Conservation (phyloP, 2,329 filamentous ascomycete species). For the Cladosporium velox region DNA sequence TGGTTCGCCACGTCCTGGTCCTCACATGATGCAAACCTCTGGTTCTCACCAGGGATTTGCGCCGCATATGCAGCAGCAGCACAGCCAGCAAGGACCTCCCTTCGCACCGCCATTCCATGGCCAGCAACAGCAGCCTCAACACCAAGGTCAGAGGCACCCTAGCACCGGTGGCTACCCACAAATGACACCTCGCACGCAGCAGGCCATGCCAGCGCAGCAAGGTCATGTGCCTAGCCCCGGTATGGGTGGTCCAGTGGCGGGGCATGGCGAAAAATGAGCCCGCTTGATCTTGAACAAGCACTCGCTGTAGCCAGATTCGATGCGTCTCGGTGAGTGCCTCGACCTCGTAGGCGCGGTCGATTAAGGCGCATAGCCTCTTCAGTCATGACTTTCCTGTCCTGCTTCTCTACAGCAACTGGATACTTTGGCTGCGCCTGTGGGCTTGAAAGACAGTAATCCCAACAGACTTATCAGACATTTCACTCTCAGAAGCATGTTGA, state of each 20-base stretch:
- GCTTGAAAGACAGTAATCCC: not conserved
- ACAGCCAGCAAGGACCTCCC: constrained; percentile 21
- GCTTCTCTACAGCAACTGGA: not conserved
- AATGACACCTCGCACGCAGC: constrained; percentile 20
- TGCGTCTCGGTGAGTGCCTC: not conserved
- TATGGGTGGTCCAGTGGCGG: constrained; percentile 13
- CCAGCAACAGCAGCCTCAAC: constrained; percentile 29
- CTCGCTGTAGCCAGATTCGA: not conserved
- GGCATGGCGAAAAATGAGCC: constrained; percentile 19
- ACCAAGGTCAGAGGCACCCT: constrained; percentile 28
- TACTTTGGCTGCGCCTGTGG: not conserved
- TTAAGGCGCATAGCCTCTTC: not conserved
- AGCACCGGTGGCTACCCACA: constrained; percentile 19
- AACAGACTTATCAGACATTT: not conserved
- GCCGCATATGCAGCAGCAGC: constrained; percentile 24
- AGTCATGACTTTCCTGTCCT: not conserved
- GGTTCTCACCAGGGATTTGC: constrained; percentile 84
- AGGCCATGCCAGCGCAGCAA: constrained; percentile 17
- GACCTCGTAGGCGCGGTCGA: not conserved
- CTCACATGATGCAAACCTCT: constrained; percentile 91
- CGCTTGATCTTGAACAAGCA: not conserved
- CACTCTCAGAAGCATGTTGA: not conserved
- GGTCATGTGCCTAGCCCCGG: constrained; percentile 17
- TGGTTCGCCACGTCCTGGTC: constrained; percentile 85
- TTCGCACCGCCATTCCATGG: constrained; percentile 27